phyloP scores from a whole-genome alignment of 371 early-diverging fungal genomes.

The Lichtheimia corymbifera region DNA sequence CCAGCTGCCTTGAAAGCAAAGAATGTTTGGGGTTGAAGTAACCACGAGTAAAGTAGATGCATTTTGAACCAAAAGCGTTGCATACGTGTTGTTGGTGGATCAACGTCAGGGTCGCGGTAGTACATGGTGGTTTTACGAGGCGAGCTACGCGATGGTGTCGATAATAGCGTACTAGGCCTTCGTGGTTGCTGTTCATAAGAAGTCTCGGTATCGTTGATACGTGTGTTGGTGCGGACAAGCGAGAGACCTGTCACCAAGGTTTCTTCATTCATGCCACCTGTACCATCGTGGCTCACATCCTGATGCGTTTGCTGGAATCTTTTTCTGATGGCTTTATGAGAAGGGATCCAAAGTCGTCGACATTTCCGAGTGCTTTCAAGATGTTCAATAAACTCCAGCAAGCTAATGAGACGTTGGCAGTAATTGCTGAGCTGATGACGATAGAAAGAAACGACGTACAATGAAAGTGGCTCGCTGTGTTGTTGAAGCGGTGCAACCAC shows the following conservation, averaged over 20 bases:
- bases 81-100: slow-evolving; percentile 23
- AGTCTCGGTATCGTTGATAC: too few species aligned
- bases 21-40: slow-evolving; percentile 24
- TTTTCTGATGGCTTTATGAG: background rate
- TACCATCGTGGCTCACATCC: background rate
- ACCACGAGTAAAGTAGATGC: slow-evolving; percentile 18
- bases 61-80: slow-evolving; percentile 22
- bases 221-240: too few species aligned
- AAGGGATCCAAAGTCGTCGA: background rate
- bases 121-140: background rate
- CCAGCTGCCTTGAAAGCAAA: slow-evolving; percentile 42
- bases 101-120: slow-evolving; percentile 42
- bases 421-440: slow-evolving; percentile 13
- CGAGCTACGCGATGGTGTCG: too few species aligned
- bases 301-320: background rate
- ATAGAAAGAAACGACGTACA: slow-evolving; percentile 9
- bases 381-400: slow-evolving; percentile 10
- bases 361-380: slow-evolving; percentile 9
- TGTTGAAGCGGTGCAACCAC: background rate
- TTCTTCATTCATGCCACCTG: background rate
- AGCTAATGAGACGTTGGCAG: slow-evolving; percentile 1
- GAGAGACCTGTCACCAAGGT: background rate
- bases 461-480: background rate
- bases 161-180: too few species aligned
- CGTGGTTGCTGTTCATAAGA: too few species aligned